phyloP scores from a whole-genome alignment of 2,329 filamentous ascomycete species.

The Colletotrichum sp. region DNA sequence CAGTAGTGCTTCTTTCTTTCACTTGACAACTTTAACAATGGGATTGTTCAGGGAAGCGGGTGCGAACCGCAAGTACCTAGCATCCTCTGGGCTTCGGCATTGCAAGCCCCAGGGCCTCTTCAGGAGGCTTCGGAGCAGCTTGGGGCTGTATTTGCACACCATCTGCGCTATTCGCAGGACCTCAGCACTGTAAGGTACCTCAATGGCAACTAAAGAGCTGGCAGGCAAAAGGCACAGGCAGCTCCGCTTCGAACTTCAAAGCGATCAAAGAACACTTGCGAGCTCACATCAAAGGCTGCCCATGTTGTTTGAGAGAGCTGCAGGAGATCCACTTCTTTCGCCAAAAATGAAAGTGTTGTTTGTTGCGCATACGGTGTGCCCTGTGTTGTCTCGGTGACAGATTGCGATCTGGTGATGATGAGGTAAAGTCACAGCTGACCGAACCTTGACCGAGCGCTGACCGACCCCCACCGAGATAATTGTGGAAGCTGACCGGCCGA shows the following conservation, averaged over 20 bases:
- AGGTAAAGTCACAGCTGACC: neutral
- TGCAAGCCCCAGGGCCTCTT: neutral
- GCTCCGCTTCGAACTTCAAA: neutral
- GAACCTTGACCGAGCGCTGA: neutral
- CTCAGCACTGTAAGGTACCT: neutral
- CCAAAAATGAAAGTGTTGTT: neutral
- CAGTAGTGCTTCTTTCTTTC: neutral
- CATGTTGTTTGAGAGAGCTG: neutral
- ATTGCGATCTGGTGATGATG: neutral
- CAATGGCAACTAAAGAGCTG: neutral
- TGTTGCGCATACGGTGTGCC: neutral
- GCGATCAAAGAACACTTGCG: neutral
- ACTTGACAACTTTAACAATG: neutral
- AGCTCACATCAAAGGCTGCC: neutral
- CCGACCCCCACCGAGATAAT: neutral
- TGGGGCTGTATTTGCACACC: neutral
- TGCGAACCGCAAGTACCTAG: neutral
- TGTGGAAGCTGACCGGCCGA: neutral
- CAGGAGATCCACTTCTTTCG: neutral
- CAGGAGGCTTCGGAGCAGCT: neutral
- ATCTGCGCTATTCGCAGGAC: neutral
- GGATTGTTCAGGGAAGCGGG: neutral
- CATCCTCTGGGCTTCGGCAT: neutral
- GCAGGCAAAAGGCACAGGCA: neutral
- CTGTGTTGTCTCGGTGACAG: neutral